Percentiles rank a stretch among this genome's conserved stretches.
Evolutionary conservation across 108 stramenopile genomes (phyloP).

Genomic region (Phaeodactylum tricornutum): DNA sequence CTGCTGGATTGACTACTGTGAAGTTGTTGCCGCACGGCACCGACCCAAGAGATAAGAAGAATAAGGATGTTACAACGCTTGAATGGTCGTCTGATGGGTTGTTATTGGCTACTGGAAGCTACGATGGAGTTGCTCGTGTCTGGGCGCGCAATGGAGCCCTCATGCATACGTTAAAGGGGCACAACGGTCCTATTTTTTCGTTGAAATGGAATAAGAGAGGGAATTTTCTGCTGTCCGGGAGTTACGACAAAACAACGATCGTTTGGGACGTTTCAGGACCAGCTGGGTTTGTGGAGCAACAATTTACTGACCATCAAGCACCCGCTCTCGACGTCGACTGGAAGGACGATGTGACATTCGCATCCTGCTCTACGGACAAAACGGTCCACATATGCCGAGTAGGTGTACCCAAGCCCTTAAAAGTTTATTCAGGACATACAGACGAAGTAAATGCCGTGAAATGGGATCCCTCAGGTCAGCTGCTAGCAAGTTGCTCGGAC

Average conservation of each 20-base stretch:
- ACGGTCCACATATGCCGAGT: slow-evolving; percentile 86
- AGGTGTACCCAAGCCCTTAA: slow-evolving; percentile 39
- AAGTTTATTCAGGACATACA: slow-evolving; percentile 65
- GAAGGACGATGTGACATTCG: slow-evolving; percentile 90
- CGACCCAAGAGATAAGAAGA: slow-evolving; percentile 73
- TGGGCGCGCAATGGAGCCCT: slow-evolving; percentile 80
- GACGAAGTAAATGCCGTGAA: slow-evolving; percentile 97
- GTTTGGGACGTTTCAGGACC: slow-evolving; percentile 85
- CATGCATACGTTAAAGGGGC: slow-evolving; percentile 75
- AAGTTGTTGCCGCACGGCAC: slow-evolving; percentile 78
- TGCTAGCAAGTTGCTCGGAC: slow-evolving; percentile 92
- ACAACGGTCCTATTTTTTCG: slow-evolving; percentile 91
- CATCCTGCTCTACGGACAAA: slow-evolving; percentile 94
- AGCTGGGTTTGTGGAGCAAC: slow-evolving; percentile 71
- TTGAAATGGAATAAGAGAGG: slow-evolving; percentile 93
- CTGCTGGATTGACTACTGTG: slow-evolving; percentile 49
- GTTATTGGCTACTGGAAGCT: slow-evolving; percentile 87
- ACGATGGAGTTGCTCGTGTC: slow-evolving; percentile 92
- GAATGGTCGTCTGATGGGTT: slow-evolving; percentile 93
- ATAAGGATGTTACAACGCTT: slow-evolving; percentile 93
- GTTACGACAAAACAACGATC: slow-evolving; percentile 92
- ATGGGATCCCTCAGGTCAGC: slow-evolving; percentile 88
- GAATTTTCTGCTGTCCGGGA: slow-evolving; percentile 83
- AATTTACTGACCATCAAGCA: slow-evolving; percentile 81
- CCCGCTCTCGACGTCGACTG: slow-evolving; percentile 94